Percentiles rank a stretch among this genome's conserved stretches.
Conservation (phyloP, 2,329 filamentous ascomycete species). For the Biscogniauxia sp. region DNA sequence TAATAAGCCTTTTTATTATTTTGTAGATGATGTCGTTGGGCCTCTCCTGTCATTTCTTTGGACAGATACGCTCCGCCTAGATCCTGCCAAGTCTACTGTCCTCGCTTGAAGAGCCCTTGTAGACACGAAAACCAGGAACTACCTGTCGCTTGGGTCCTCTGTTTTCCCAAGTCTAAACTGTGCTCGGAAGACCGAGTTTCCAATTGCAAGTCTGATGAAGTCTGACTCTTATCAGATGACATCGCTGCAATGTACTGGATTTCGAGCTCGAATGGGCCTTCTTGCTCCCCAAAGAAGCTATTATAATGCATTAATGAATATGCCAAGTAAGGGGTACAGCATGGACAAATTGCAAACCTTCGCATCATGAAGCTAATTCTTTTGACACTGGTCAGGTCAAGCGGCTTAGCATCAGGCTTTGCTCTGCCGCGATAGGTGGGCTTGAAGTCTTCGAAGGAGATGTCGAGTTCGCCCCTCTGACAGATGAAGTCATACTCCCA, state of each 20-base stretch:
- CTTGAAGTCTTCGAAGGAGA: conserved; percentile 65
- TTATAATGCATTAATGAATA: conserved; percentile 13
- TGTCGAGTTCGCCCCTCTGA: conserved; percentile 42
- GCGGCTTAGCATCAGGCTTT: conserved; percentile 54
- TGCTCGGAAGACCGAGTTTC: neutral
- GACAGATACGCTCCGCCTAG: neutral
- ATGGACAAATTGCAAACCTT: conserved; percentile 54
- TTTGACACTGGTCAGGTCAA: conserved; percentile 61
- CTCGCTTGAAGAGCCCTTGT: neutral
- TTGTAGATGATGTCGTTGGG: neutral
- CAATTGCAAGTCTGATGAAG: neutral
- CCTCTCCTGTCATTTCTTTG: neutral
- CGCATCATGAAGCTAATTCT: conserved; percentile 76
- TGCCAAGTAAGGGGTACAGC: conserved; percentile 3
- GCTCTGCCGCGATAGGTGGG: conserved; percentile 72
- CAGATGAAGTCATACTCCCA: conserved; percentile 70
- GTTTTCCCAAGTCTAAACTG: neutral
- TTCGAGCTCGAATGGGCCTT: conserved; percentile 63
- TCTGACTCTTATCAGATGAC: neutral
- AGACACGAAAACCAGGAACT: conserved; percentile 3
- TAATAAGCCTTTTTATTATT: neutral
- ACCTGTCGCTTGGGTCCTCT: neutral
- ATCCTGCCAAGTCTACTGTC: neutral
- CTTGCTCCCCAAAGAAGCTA: conserved; percentile 73
- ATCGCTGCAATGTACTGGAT: conserved; percentile 53